Conservation (phyloP, 257 asterid genomes). For the Capsicum pubescens region DNA sequence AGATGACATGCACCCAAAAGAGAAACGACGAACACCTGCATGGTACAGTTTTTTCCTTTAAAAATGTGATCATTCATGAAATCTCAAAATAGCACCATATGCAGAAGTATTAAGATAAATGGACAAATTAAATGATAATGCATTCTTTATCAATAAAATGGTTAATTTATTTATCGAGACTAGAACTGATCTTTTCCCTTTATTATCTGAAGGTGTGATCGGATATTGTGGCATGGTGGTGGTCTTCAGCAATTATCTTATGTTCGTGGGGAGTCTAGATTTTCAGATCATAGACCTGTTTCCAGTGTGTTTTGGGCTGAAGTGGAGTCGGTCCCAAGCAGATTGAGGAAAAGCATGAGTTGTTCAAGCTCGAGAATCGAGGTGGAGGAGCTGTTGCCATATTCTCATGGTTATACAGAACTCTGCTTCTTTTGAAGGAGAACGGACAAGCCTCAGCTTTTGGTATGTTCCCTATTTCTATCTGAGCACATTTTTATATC, state of each 20-base stretch:
- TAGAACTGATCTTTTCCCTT: conserved; percentile 40
- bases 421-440: conserved; percentile 79
- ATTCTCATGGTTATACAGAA: conserved; percentile 91
- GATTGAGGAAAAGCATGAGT: conserved; percentile 90
- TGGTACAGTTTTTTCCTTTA: conserved; percentile 56
- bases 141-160: neutral
- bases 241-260: conserved; percentile 94
- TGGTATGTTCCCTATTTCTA: conserved; percentile 40
- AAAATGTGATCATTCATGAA: neutral
- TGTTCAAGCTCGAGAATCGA: conserved; percentile 86
- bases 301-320: conserved; percentile 96
- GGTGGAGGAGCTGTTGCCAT: conserved; percentile 90
- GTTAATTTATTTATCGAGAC: neutral
- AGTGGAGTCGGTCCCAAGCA: conserved; percentile 85
- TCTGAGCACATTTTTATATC: neutral
- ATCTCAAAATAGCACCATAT: neutral
- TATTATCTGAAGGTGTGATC: conserved; percentile 77
- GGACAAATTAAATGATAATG: neutral
- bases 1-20: conserved; percentile 93
- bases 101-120: neutral
- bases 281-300: conserved; percentile 97
- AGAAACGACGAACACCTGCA: conserved; percentile 96
- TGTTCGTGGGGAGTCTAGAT: conserved; percentile 84
- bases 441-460: conserved; percentile 23
- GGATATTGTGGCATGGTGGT: conserved; percentile 85